Percentiles rank a stretch among this genome's conserved stretches.
phyloP scores from a whole-genome alignment of 495 filamentous ascomycete genomes.

The Hypomontagnella submonticulosa region DNA sequence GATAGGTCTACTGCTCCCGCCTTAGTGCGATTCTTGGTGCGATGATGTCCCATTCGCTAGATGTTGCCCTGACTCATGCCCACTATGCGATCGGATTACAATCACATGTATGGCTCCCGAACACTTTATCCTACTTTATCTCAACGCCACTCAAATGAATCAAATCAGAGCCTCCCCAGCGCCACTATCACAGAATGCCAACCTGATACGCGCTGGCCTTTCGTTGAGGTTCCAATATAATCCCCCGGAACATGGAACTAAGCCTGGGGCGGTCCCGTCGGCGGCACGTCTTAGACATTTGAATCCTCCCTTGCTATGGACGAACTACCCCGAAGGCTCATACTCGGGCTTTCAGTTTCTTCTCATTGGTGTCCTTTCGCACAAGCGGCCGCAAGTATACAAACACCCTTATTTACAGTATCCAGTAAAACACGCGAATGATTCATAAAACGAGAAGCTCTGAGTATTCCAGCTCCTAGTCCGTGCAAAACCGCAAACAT shows the following conservation, averaged over 20 bases:
- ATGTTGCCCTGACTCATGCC: conserved; percentile 41
- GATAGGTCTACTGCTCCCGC: neutral
- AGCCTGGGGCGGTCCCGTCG: conserved; percentile 5
- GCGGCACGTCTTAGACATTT: conserved; percentile 24
- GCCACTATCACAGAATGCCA: conserved; percentile 29
- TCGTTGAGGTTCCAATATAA: conserved; percentile 12
- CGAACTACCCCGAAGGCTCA: neutral
- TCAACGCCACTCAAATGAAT: conserved; percentile 34
- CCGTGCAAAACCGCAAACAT: conserved; percentile 30
- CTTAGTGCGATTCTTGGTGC: conserved; percentile 19
- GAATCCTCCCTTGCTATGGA: neutral
- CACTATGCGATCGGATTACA: conserved; percentile 23
- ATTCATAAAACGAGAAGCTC: neutral
- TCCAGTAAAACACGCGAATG: neutral
- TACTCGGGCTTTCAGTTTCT: conserved; percentile 28
- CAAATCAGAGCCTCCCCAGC: conserved; percentile 31
- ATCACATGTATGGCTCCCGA: conserved; percentile 33
- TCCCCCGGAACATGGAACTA: conserved; percentile 19
- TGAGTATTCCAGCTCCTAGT: neutral
- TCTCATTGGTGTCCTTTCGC: conserved; percentile 34
- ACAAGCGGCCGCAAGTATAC: conserved; percentile 24
- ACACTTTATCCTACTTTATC: neutral
- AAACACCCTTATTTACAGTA: neutral
- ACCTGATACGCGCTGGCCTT: conserved; percentile 12
- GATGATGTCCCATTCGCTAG: conserved; percentile 40